Percentiles rank a stretch among this genome's conserved stretches.
phyloP scores from a whole-genome alignment of 2,329 filamentous ascomycete genomes.

The Trichoderma sp. region DNA sequence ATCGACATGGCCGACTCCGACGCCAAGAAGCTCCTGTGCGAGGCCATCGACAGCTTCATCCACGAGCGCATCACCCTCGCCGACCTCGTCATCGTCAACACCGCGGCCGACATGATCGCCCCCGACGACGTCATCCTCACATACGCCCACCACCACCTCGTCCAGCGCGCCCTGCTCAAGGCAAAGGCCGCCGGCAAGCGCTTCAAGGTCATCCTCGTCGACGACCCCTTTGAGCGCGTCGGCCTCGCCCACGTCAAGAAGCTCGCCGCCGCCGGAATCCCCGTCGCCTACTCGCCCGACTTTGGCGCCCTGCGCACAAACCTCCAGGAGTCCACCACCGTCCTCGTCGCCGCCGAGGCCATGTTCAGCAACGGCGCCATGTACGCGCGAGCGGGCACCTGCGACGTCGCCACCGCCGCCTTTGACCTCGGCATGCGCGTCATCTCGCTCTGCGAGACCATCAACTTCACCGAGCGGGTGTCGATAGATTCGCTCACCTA shows the following conservation, averaged over 20 bases:
- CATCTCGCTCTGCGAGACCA: slow-evolving; percentile 85
- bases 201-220: slow-evolving; percentile 82
- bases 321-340: slow-evolving; percentile 63
- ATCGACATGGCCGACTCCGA: slow-evolving; percentile 77
- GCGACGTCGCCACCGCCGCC: slow-evolving; percentile 80
- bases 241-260: slow-evolving; percentile 63
- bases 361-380: slow-evolving; percentile 94
- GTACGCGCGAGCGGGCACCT: slow-evolving; percentile 84
- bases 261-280: slow-evolving; percentile 64
- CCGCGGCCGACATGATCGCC: slow-evolving; percentile 70
- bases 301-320: slow-evolving; percentile 73
- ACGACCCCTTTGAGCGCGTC: slow-evolving; percentile 57
- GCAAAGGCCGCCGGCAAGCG: slow-evolving; percentile 67
- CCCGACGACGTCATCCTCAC: slow-evolving; percentile 81
- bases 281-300: slow-evolving; percentile 75
- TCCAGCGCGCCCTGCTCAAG: slow-evolving; percentile 75
- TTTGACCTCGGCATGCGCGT: slow-evolving; percentile 73
- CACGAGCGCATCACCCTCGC: slow-evolving; percentile 85
- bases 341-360: slow-evolving; percentile 86
- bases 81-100: slow-evolving; percentile 77
- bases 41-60: slow-evolving; percentile 85
- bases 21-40: slow-evolving; percentile 74
- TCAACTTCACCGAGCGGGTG: slow-evolving; percentile 87
- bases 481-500: slow-evolving; percentile 88
- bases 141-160: slow-evolving; percentile 80